Percentiles rank a stretch among this genome's conserved stretches.
Evolutionary conservation across 768 basidiomycete species (phyloP).

Genomic region (Lyophyllum shimeji): DNA sequence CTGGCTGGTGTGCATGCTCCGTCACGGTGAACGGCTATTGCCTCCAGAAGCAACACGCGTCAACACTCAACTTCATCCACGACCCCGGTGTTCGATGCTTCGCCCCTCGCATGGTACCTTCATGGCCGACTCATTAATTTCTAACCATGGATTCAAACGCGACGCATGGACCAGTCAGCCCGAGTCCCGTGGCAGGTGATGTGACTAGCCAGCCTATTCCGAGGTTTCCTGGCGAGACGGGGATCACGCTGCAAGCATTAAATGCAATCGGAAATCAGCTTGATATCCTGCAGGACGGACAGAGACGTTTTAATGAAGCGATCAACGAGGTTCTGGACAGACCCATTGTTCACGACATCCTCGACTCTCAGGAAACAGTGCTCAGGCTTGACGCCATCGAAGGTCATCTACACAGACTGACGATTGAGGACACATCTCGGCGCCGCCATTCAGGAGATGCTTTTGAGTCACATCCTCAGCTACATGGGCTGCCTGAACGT

Average conservation of each 20-base stretch:
- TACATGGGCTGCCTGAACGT: background rate
- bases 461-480: background rate
- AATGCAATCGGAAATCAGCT: background rate
- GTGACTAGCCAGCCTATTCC: background rate
- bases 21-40: background rate
- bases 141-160: background rate
- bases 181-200: no score
- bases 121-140: background rate
- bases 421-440: background rate
- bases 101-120: background rate
- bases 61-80: no score
- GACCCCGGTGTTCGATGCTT: no score
- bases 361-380: background rate
- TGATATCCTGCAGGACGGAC: background rate
- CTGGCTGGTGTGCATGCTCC: no score
- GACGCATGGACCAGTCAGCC: background rate
- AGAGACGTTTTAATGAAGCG: background rate
- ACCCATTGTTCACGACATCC: background rate
- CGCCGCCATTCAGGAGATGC: background rate
- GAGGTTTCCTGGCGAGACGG: background rate
- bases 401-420: background rate
- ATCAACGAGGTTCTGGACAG: background rate
- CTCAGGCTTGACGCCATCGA: background rate
- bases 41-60: background rate
- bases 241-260: background rate